Conservation (phyloP, 495 filamentous ascomycete species). For the Chaetomium cochliodes region DNA sequence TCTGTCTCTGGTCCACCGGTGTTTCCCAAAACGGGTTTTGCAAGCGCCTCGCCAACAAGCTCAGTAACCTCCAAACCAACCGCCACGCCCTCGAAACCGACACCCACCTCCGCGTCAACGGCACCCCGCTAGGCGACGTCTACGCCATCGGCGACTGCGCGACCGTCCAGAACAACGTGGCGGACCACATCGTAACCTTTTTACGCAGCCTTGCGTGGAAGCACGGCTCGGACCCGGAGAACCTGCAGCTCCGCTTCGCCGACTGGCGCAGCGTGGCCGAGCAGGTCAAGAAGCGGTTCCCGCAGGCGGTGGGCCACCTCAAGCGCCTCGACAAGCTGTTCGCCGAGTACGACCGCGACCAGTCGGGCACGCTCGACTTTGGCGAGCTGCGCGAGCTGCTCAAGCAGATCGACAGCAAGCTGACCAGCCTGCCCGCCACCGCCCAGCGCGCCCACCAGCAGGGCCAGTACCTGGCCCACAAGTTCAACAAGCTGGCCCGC, state of each 20-base stretch:
- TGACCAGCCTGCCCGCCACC: slow-evolving; percentile 81
- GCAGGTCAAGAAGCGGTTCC: slow-evolving; percentile 83
- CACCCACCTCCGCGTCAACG: slow-evolving; percentile 85
- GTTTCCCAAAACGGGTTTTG: slow-evolving; percentile 84
- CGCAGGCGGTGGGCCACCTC: slow-evolving; percentile 88
- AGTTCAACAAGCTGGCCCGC: slow-evolving; percentile 88
- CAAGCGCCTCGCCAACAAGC: slow-evolving; percentile 66
- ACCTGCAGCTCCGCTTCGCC: slow-evolving; percentile 73
- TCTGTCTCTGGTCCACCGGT: slow-evolving; percentile 98
- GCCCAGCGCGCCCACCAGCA: slow-evolving; percentile 98
- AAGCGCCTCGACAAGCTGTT: slow-evolving; percentile 87
- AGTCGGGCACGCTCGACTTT: slow-evolving; percentile 89
- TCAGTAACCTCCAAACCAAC: slow-evolving; percentile 77
- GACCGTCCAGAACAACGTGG: slow-evolving; percentile 94
- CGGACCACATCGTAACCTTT: slow-evolving; percentile 82
- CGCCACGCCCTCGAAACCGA: slow-evolving; percentile 93
- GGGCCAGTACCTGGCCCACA: slow-evolving; percentile 87
- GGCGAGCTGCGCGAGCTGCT: slow-evolving; percentile 86
- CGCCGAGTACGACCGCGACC: slow-evolving; percentile 85
- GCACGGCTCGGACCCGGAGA: slow-evolving; percentile 81
- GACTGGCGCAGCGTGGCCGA: slow-evolving; percentile 85
- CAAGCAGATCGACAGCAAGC: slow-evolving; percentile 83
- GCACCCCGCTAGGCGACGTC: slow-evolving; percentile 89
- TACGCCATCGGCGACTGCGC: slow-evolving; percentile 97
- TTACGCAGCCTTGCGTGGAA: slow-evolving; percentile 89